Evolutionary conservation across 2,329 filamentous ascomycete species (phyloP), one percentile per base, ranked within the genome.

Genomic region (Teratosphaeria gauchensis): DNA sequence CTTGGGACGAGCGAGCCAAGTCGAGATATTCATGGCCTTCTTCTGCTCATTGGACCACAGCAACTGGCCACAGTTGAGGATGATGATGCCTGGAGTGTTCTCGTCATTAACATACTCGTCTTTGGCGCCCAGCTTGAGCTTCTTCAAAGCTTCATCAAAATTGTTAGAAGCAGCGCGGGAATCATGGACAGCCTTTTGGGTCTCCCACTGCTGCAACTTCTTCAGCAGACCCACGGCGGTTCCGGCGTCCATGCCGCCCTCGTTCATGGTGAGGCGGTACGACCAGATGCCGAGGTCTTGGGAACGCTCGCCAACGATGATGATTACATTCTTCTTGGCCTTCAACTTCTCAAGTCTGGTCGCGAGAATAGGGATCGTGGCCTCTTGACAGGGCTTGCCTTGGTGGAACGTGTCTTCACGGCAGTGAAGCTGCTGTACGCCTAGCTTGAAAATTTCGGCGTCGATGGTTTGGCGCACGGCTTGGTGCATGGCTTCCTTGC

Each of bases 281-380:
- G 90, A 85, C 63, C 92, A 80, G 35, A 92, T 74, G 0, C 89
- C 91, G 0, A 95, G 79, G 56, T 92, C 86, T 67, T 92, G 86
- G 2, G 71, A 71, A 1, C 82, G 76, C 65, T 94, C 87, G 58
- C 90, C 89, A 65, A 95, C 82, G 56, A 95, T 74, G 53, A 96
- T 73, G 24, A 95, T 76, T 16, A 95, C 75, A 54, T 83, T 82
- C 12, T 71, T 73, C 58, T 82, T 82, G 9, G 70, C 71, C 24
- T 72, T 66, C 2, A 94, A 71, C 60, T 85, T 77, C 6, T 73
- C 66, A 21, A 68, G 64, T 12, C 75, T 64, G 7, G 83, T 85
- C 7, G 82, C 74, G 59, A 92, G 82, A 65, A 96, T 89, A 0
- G 85, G 54, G 8, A 55, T 84, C 6, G 90, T 76, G 62, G 90